These are phyloP conservation scores for Diaporthe eres DNA, from an alignment of 2,329 filamentous ascomycete genomes.

Conservation along the genomic window DNA sequence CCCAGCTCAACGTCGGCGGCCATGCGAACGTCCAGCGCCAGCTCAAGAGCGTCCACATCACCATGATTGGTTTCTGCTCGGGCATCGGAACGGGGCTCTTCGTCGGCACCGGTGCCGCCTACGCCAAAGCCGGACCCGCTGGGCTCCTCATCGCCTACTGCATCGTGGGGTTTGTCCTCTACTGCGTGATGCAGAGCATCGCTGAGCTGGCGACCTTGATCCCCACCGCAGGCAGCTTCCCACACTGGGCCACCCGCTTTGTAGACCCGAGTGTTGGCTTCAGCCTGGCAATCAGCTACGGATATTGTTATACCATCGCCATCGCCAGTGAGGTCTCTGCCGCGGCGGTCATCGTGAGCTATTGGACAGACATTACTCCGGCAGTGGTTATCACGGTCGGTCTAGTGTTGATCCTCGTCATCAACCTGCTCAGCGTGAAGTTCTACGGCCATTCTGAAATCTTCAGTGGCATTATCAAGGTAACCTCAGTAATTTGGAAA, in stretches of 20 bases:
- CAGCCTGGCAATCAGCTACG: constrained; percentile 43
- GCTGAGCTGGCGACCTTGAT: constrained; percentile 43
- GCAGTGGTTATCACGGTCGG: constrained; percentile 43
- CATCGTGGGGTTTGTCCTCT: constrained; percentile 39
- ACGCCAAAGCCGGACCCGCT: constrained; percentile 43
- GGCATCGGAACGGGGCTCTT: constrained; percentile 44
- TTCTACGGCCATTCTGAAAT: constrained; percentile 41
- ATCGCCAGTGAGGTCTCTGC: constrained; percentile 42
- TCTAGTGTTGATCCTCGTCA: constrained; percentile 32
- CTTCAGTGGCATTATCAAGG: constrained; percentile 38
- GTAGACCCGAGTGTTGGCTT: constrained; percentile 42
- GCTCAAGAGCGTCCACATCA: constrained; percentile 41
- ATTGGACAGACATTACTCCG: constrained; percentile 41
- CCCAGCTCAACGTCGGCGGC: constrained; percentile 41
- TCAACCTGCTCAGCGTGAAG: constrained; percentile 41
- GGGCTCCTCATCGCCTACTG: constrained; percentile 41
- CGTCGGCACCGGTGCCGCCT: constrained; percentile 41
- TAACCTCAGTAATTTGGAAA: not conserved
- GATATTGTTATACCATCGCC: constrained; percentile 43
- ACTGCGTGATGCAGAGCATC: constrained; percentile 42
- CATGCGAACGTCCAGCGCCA: constrained; percentile 42
- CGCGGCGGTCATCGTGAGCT: constrained; percentile 42
- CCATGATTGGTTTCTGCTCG: constrained; percentile 44
- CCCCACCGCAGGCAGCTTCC: constrained; percentile 43
- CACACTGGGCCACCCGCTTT: constrained; percentile 43